phyloP scores from a whole-genome alignment of 345 rosid species.

The Camelina laxa region DNA sequence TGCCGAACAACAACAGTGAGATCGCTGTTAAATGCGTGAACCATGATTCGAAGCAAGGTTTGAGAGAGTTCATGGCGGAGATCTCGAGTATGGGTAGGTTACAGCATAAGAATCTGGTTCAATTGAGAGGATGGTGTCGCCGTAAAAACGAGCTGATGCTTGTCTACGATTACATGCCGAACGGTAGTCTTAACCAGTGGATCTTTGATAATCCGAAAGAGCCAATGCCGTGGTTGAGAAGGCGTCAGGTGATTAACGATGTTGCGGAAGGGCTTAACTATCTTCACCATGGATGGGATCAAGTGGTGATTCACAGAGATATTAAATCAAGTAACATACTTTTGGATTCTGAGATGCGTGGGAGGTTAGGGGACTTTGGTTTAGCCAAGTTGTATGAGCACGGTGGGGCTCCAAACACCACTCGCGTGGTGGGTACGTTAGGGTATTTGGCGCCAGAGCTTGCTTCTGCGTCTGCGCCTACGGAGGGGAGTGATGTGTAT shows the following conservation, averaged over 20 bases:
- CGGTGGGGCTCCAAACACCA: conserved; percentile 76
- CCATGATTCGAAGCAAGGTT: conserved; percentile 88
- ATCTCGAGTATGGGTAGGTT: conserved; percentile 87
- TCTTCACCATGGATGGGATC: conserved; percentile 92
- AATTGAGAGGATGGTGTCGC: conserved; percentile 89
- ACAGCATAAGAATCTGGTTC: conserved; percentile 84
- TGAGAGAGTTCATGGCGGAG: conserved; percentile 95
- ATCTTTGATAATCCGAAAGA: conserved; percentile 64
- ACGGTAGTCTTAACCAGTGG: conserved; percentile 76
- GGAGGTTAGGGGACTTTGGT: conserved; percentile 86
- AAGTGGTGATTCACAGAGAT: conserved; percentile 84
- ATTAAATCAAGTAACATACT: conserved; percentile 84
- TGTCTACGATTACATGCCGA: conserved; percentile 89
- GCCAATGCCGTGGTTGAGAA: conserved; percentile 61
- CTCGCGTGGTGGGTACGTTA: conserved; percentile 85
- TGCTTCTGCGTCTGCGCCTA: conserved; percentile 59
- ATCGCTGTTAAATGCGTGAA: conserved; percentile 84
- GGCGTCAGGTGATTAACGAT: conserved; percentile 66
- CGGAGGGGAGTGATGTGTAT: conserved; percentile 75
- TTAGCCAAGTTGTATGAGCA: conserved; percentile 77
- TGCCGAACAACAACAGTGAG: conserved; percentile 54
- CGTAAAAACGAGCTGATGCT: conserved; percentile 76
- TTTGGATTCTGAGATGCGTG: conserved; percentile 81
- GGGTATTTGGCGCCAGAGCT: conserved; percentile 91
- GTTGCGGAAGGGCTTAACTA: conserved; percentile 84